Evolutionary conservation across 2,329 filamentous ascomycete genomes (phyloP).

Genomic region (Aureobasidium zeae): DNA sequence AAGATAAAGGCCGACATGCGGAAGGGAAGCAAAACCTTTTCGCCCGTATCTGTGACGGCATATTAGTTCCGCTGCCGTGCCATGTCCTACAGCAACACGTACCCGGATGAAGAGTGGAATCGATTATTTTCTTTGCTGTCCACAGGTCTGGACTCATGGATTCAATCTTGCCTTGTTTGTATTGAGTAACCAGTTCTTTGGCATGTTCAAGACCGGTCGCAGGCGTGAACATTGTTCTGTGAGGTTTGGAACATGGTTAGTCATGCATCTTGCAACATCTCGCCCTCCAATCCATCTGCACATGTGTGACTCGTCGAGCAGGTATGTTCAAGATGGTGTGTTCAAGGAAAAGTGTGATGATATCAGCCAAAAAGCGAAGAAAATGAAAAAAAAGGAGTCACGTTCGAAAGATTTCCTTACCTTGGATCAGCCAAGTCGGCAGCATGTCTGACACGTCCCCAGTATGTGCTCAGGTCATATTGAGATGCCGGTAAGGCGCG

Average conservation of each 20-base stretch:
- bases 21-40: slow-evolving; percentile 87
- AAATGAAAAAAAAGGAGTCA: not conserved
- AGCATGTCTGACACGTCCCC: slow-evolving; percentile 85
- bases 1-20: slow-evolving; percentile 95
- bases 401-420: slow-evolving; percentile 47
- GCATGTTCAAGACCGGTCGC: slow-evolving; percentile 71
- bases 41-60: slow-evolving; percentile 63
- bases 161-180: slow-evolving; percentile 73
- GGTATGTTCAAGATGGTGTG: too few relatives aligned
- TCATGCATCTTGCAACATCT: not conserved
- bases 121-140: slow-evolving; percentile 93
- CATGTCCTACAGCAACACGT: slow-evolving; percentile 27
- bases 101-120: slow-evolving; percentile 94
- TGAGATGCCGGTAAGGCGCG: slow-evolving; percentile 85
- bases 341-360: too few relatives aligned
- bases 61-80: not conserved
- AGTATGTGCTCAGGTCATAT: slow-evolving; percentile 88
- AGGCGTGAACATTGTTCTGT: slow-evolving; percentile 77
- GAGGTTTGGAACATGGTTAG: not conserved
- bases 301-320: too few relatives aligned
- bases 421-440: slow-evolving; percentile 88
- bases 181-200: slow-evolving; percentile 69
- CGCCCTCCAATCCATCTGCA: too few relatives aligned
- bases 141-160: slow-evolving; percentile 86
- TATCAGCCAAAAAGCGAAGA: not conserved